A percentile compares a stretch with the other conserved stretches of the same genome.
Conservation (phyloP, 805 yeast species). For the Yueomyces sinensis region DNA sequence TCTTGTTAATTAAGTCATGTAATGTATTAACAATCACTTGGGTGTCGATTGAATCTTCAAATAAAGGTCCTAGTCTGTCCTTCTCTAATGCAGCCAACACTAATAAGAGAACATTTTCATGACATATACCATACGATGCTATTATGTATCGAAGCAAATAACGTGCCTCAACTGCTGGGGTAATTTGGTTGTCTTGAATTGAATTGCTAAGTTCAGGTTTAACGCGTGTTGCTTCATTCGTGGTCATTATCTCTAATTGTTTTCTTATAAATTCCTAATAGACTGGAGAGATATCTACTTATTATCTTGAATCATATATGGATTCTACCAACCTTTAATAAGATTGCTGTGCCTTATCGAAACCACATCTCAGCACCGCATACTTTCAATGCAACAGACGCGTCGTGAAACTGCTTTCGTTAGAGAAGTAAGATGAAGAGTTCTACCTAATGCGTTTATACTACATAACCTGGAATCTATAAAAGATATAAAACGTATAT, state of each 20-base stretch:
- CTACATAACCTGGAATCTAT: too few species aligned
- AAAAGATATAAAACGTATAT: too few species aligned
- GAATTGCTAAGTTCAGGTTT: neutral
- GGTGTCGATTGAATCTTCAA: neutral
- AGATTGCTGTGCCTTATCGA: too few species aligned
- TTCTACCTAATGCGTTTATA: too few species aligned
- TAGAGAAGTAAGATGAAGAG: neutral
- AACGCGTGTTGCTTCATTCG: too few species aligned
- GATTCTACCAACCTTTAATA: too few species aligned
- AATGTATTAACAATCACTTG: neutral
- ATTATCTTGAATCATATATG: too few species aligned
- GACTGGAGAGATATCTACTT: too few species aligned
- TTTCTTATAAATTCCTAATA: too few species aligned
- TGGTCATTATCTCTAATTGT: too few species aligned
- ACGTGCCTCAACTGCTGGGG: neutral
- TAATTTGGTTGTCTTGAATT: too few species aligned
- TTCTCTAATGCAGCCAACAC: constrained; percentile 8
- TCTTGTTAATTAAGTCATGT: constrained; percentile 3
- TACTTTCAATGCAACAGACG: neutral
- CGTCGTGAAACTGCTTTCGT: neutral
- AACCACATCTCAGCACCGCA: neutral
- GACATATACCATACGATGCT: constrained; percentile 14
- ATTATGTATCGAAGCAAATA: constrained; percentile 15
- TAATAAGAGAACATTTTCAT: constrained; percentile 11
- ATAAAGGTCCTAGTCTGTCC: neutral